Conservation (phyloP, 495 filamentous ascomycete genomes). For the Xylaria longipes region DNA sequence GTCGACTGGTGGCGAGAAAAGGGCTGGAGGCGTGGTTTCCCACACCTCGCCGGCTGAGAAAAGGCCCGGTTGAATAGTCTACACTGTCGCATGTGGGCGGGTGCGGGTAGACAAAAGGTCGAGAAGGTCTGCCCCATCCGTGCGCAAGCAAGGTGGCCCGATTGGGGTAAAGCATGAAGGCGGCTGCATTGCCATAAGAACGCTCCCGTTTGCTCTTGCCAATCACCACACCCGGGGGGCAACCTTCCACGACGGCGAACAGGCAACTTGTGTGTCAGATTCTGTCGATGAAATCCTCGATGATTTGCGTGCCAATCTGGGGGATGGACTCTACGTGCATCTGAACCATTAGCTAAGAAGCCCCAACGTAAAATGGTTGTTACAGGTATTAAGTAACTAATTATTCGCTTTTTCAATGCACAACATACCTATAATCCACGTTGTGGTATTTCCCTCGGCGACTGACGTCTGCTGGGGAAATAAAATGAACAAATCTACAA, state of each 20-base stretch:
- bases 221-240: conserved; percentile 10
- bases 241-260: background rate
- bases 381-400: background rate
- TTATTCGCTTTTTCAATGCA: background rate
- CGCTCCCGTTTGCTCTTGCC: conserved; percentile 9
- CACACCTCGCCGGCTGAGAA: background rate
- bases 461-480: background rate
- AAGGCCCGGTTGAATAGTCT: conserved; percentile 24
- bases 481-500: background rate
- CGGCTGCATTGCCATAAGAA: background rate
- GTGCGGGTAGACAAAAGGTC: conserved; percentile 14
- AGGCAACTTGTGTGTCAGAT: conserved; percentile 8
- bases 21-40: background rate
- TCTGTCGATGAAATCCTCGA: conserved; percentile 16
- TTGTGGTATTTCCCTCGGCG: background rate
- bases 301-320: conserved; percentile 25
- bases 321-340: conserved; percentile 12
- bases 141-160: conserved; percentile 23
- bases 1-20: background rate
- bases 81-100: conserved; percentile 22
- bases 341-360: background rate
- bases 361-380: background rate
- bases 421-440: background rate
- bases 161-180: conserved; percentile 25
- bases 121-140: conserved; percentile 14